phyloP scores from a whole-genome alignment of 2,329 filamentous ascomycete genomes.

The Cladophialophora carrionii region DNA sequence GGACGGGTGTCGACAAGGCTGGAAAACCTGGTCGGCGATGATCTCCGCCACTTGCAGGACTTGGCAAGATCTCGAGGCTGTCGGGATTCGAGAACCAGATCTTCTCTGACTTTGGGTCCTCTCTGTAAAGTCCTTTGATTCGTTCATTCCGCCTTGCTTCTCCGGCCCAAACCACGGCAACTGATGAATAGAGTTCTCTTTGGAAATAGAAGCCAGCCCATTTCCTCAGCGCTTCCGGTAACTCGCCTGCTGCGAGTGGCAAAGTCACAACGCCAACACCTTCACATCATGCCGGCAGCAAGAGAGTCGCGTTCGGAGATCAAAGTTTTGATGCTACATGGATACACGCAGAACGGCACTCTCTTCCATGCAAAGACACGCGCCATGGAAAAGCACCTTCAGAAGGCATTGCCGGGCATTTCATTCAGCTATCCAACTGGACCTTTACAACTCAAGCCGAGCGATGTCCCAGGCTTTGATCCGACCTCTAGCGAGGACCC shows the following conservation, averaged over 20 bases:
- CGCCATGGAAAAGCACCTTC: slow-evolving; percentile 77
- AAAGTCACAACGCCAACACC: slow-evolving; percentile 8
- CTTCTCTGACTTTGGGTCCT: not conserved
- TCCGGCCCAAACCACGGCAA: not conserved
- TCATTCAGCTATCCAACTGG: slow-evolving; percentile 70
- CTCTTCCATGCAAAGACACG: slow-evolving; percentile 88
- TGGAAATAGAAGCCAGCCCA: not conserved
- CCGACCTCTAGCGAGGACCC: slow-evolving; percentile 51
- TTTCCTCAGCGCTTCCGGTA: not conserved
- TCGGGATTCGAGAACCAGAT: not conserved
- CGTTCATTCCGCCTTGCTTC: not conserved
- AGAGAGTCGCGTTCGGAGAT: slow-evolving; percentile 35
- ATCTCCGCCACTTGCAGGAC: not conserved
- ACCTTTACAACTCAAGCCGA: slow-evolving; percentile 64
- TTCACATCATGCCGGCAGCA: slow-evolving; percentile 29
- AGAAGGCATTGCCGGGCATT: slow-evolving; percentile 70
- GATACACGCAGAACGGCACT: slow-evolving; percentile 87
- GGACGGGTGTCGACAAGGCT: not conserved
- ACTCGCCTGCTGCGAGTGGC: not conserved
- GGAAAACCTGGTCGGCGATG: slow-evolving; percentile 1
- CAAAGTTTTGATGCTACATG: slow-evolving; percentile 79
- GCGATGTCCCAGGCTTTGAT: slow-evolving; percentile 71
- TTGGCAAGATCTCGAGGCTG: slow-evolving; percentile 6
- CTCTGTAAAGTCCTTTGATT: not conserved
- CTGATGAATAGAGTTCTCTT: slow-evolving; percentile 2